Base-by-base conservation (phyloP, 257 asterid genomes). In the Verbena officinalis region DNA sequence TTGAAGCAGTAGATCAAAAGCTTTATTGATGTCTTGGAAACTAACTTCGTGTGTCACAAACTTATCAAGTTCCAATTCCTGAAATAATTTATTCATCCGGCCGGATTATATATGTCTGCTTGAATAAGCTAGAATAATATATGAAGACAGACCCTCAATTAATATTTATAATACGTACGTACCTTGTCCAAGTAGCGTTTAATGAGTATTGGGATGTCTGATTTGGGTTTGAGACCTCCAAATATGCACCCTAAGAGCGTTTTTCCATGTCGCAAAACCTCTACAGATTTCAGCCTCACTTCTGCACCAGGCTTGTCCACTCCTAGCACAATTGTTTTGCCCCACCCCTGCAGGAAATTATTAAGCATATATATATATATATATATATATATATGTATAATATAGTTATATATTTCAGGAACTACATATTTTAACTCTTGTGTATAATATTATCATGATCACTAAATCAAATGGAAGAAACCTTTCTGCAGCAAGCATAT, bases 181-280 rank as follows among this genome's bases (percentile, higher is more conserved):
- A 89, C 95, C 95, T 85, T 82, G 71, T 86, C 78, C 67, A 77
- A 24, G 72, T 88, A 88, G 19, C 80, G 75, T 43, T 86, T 72
- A 3, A 80, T 63, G 45, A 91, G 98, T 40, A 79, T 70, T 6
- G 91, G 80, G 55, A 88, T 75, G 73, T 91, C 96, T 0, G 90
- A 67, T 73, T 88, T 91, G 0, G 96, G 95, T 73, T 91, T 91
- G 49, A 88, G 88, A 52, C 95, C 90, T 17, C 96, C 96, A 49
- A 55, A 88, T 15, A 78, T 45, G 17, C 83, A 55, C 51, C 96
- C 96, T 15, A 9, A 11, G 9, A 91, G 45, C 24, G 79, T 72
- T 77, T 82, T 84, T 3, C 86, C 87, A 13, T 19, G 23, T 50
- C 48, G 71, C 59, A 86, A 78, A 36, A 84, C 84, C 2, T 84